Evolutionary conservation across 805 yeast genomes (phyloP), one percentile per base, ranked within the genome.

Genomic region (Kluyveromyces wickerhamii): DNA sequence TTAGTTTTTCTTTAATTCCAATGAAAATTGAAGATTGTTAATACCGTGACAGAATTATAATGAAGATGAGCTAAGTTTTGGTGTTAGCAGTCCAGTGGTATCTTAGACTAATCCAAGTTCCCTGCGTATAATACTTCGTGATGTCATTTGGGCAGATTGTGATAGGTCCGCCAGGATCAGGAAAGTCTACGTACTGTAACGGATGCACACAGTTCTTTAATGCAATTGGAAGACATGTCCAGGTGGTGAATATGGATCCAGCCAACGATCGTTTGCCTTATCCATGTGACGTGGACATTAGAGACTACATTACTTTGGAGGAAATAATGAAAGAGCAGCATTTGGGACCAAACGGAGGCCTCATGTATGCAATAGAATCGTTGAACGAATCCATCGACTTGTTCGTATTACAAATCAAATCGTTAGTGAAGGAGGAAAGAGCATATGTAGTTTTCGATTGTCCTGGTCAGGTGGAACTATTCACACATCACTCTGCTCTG

Each of bases 131-230:
- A n/a, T n/a, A n/a, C n/a, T n/a, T n/a, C n/a, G n/a, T n/a, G 3
- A 70, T 73, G 78, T 65, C 77, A 7, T 83, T 83, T 58, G 96
- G 94, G 3, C 96, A 92, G 60, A 74, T 92, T 7, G 88, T 89
- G 7, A 86, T 92, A 24, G 99, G 99, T 0, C 97, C 98, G 0
- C 99, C 99, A 1, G 99, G 98, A 1, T 72, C 95, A 0, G 99
- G 99, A 1, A 92, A 92, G 52, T 84, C 96, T 0, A 94, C 98
- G 0, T 92, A 85, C 55, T 88, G 96, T 57, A 67, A 77, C 55
- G 99, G 98, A 27, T 77, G 89, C 77, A 72, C 72, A 43, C 97
- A 92, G 63, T 92, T 92, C 58, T 69, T 89, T 48, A 80, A 83
- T 40, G 95, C 97, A 2, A 87, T 94, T 34, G 99, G 99, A 5